Percentiles rank a stretch among this genome's conserved stretches.
Evolutionary conservation across 129 eudicot genomes (phyloP).

Genomic region (Flaveria bidentis): DNA sequence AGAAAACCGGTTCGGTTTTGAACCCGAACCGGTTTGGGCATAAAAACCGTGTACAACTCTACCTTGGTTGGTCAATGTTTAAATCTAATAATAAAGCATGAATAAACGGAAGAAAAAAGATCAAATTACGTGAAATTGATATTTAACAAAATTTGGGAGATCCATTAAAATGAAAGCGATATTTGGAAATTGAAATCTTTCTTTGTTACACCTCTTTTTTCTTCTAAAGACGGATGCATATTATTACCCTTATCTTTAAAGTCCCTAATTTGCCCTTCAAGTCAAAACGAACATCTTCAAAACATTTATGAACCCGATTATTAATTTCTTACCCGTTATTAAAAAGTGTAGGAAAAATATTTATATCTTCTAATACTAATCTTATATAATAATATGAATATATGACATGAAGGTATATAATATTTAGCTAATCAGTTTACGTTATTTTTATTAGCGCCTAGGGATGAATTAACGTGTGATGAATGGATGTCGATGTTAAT

Average conservation of each 20-base stretch:
- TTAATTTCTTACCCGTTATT: neutral
- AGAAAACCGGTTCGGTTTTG: too few relatives aligned
- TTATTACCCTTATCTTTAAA: neutral
- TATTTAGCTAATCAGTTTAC: neutral
- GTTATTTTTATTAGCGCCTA: neutral
- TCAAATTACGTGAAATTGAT: too few relatives aligned
- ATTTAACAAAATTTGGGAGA: neutral
- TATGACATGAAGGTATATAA: neutral
- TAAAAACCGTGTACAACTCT: too few relatives aligned
- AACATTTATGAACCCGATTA: neutral
- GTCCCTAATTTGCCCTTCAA: neutral
- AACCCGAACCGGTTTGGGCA: too few relatives aligned
- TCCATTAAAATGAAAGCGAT: too few relatives aligned
- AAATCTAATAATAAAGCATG: too few relatives aligned
- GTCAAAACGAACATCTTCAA: neutral
- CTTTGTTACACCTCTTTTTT: neutral
- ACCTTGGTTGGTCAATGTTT: too few relatives aligned
- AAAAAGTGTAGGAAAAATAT: neutral
- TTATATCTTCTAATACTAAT: neutral
- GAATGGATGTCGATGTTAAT: too few relatives aligned
- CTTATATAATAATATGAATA: neutral
- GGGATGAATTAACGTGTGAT: neutral
- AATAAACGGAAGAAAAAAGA: too few relatives aligned
- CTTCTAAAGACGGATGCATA: neutral
- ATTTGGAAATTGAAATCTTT: too few relatives aligned